These are phyloP conservation scores for Xerocomellus chrysenteron DNA, from an alignment of 768 basidiomycete genomes.

Conservation along the genomic window DNA sequence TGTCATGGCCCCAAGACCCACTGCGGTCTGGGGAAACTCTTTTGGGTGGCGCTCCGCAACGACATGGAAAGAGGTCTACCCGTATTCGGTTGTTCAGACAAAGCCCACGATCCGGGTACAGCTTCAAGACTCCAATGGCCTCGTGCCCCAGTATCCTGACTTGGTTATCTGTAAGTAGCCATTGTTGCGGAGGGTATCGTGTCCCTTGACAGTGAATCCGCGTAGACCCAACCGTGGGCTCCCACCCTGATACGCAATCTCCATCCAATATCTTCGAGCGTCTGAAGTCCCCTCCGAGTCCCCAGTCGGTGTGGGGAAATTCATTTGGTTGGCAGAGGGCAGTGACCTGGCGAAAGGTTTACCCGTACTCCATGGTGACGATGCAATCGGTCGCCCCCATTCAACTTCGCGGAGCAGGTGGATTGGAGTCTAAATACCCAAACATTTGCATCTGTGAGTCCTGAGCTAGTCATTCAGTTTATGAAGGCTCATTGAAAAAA, in stretches of 20 bases:
- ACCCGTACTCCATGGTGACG: slow-evolving; percentile 11
- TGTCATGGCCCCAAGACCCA: background rate
- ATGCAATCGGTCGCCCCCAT: background rate
- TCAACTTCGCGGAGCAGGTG: slow-evolving; percentile 10
- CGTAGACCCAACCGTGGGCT: slow-evolving; percentile 38
- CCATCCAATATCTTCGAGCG: background rate
- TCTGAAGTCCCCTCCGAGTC: background rate
- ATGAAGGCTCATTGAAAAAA: slow-evolving; percentile 1
- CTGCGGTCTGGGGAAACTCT: slow-evolving; percentile 23
- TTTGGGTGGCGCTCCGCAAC: slow-evolving; percentile 22
- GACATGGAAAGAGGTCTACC: slow-evolving; percentile 25
- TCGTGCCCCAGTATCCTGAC: slow-evolving; percentile 25
- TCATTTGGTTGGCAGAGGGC: slow-evolving; percentile 23
- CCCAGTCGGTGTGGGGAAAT: slow-evolving; percentile 8
- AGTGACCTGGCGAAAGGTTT: slow-evolving; percentile 16
- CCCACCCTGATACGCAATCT: slow-evolving; percentile 37
- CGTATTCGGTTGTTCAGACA: slow-evolving; percentile 6
- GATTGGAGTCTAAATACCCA: slow-evolving; percentile 13
- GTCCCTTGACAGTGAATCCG: background rate
- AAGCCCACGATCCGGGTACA: background rate
- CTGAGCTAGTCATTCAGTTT: background rate
- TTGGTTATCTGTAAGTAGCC: slow-evolving; percentile 32
- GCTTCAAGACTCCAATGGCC: slow-evolving; percentile 9
- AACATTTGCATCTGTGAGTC: slow-evolving; percentile 21
- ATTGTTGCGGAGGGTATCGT: background rate